phyloP scores from a whole-genome alignment of 345 rosid species.

The Sisymbrium altissimum region DNA sequence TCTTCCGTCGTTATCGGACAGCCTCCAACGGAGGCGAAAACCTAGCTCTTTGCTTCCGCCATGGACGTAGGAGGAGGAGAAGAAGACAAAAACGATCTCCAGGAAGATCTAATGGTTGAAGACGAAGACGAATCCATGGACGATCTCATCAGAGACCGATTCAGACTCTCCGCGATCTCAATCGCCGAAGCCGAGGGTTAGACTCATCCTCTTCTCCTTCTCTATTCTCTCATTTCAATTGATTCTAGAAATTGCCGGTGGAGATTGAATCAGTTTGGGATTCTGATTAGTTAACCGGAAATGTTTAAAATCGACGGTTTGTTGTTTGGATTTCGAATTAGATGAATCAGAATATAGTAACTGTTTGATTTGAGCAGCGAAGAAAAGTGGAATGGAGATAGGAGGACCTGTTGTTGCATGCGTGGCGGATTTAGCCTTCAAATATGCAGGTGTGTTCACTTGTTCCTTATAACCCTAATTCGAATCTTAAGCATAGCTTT shows the following conservation, averaged over 20 bases:
- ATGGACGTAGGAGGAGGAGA: slow-evolving; percentile 45
- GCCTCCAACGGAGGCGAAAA: not conserved
- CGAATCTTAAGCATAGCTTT: not conserved
- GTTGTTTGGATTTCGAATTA: not conserved
- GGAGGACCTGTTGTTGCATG: slow-evolving; percentile 61
- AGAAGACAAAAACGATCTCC: slow-evolving; percentile 43
- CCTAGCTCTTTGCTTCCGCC: slow-evolving; percentile 16
- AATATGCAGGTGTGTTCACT: slow-evolving; percentile 55
- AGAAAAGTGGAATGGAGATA: slow-evolving; percentile 57
- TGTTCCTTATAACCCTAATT: not conserved
- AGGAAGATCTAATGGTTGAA: slow-evolving; percentile 34
- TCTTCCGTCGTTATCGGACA: not conserved
- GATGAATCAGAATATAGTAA: too few species aligned
- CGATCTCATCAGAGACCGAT: slow-evolving; percentile 67
- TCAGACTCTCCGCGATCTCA: slow-evolving; percentile 72
- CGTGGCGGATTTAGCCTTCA: slow-evolving; percentile 71
- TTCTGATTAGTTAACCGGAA: not conserved
- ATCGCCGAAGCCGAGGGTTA: slow-evolving; percentile 77
- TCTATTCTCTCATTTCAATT: not conserved
- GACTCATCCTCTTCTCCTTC: not conserved
- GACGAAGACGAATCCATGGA: slow-evolving; percentile 52
- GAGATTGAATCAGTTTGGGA: not conserved
- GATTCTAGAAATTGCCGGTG: not conserved
- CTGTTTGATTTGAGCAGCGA: slow-evolving; percentile 65
- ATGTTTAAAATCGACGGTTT: not conserved